These are phyloP conservation scores for Barnettozyma hawaiiensis DNA, from an alignment of 1,139 yeast genomes.

Conservation along the genomic window DNA sequence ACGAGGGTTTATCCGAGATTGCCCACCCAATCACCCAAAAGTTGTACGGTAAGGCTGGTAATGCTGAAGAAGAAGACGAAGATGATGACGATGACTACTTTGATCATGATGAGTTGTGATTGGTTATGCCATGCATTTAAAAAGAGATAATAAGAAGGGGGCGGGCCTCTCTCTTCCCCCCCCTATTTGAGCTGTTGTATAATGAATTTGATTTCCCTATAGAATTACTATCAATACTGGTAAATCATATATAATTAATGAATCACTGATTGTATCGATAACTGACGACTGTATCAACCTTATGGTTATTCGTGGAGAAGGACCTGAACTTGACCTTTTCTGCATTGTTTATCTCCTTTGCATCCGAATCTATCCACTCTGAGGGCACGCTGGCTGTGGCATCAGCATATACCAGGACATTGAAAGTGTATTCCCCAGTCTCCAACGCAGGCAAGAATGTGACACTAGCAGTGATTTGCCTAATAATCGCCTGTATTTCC, in stretches of 20 bases:
- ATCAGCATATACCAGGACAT: constrained; percentile 77
- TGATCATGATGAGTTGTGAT: constrained; percentile 60
- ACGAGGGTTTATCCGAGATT: constrained; percentile 73
- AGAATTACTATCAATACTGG: background rate
- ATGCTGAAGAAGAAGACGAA: constrained; percentile 42
- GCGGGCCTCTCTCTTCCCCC: background rate
- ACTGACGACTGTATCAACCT: constrained; percentile 72
- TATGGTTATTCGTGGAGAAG: constrained; percentile 64
- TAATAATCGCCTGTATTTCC: constrained; percentile 78
- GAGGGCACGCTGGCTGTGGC: constrained; percentile 65
- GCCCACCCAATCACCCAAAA: constrained; percentile 94
- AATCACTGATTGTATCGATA: constrained; percentile 36
- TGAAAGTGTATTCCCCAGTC: constrained; percentile 70
- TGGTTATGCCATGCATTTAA: background rate
- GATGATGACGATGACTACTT: constrained; percentile 63
- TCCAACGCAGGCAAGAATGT: constrained; percentile 75
- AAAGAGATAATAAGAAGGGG: background rate
- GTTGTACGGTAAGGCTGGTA: constrained; percentile 66
- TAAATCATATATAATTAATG: background rate
- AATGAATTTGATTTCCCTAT: constrained; percentile 5
- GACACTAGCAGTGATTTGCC: constrained; percentile 87
- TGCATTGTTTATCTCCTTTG: constrained; percentile 49
- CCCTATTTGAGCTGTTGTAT: background rate
- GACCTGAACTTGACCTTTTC: constrained; percentile 63
- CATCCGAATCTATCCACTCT: constrained; percentile 84